Evolutionary conservation across 2,329 filamentous ascomycete species (phyloP).

Genomic region (Fusarium ambrosium): DNA sequence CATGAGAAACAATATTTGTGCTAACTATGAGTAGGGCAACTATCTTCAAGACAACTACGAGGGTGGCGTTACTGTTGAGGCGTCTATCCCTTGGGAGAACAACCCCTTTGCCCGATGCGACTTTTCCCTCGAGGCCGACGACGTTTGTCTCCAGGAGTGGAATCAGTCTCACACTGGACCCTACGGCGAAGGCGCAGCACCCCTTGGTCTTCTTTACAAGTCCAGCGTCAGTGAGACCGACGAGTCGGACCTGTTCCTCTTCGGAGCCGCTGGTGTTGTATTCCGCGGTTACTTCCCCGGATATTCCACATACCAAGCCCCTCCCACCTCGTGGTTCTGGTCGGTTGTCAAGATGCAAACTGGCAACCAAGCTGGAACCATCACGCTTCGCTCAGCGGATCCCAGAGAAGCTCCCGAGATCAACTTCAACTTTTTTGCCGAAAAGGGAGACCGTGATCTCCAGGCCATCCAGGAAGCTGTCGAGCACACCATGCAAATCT

Average conservation of each 20-base stretch:
- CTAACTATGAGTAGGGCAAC: constrained; percentile 17
- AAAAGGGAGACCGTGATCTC: constrained; percentile 21
- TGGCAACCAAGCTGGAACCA: constrained; percentile 71
- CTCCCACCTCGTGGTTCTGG: constrained; percentile 41
- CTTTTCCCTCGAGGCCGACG: constrained; percentile 32
- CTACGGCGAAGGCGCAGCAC: constrained; percentile 44
- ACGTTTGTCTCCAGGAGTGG: constrained; percentile 55
- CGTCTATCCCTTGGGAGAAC: constrained; percentile 28
- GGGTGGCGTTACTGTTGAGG: constrained; percentile 39
- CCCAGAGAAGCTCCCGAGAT: constrained; percentile 74
- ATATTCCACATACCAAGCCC: constrained; percentile 50
- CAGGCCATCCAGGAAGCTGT: constrained; percentile 33
- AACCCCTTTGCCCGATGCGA: constrained; percentile 25
- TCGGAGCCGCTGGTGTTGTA: constrained; percentile 44
- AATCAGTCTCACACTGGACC: constrained; percentile 28
- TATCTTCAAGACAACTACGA: constrained; percentile 50
- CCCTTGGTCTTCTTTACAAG: constrained; percentile 42
- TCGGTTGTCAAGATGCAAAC: constrained; percentile 69
- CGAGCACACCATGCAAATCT: constrained; percentile 28
- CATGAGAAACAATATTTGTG: too few species aligned
- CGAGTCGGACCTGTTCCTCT: constrained; percentile 50
- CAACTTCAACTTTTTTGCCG: constrained; percentile 70
- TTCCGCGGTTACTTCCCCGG: constrained; percentile 50
- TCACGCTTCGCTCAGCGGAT: constrained; percentile 71
- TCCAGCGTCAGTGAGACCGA: constrained; percentile 46